Evolutionary conservation across 2,329 filamentous ascomycete species (phyloP).

Genomic region (Xylariaceae sp.): DNA sequence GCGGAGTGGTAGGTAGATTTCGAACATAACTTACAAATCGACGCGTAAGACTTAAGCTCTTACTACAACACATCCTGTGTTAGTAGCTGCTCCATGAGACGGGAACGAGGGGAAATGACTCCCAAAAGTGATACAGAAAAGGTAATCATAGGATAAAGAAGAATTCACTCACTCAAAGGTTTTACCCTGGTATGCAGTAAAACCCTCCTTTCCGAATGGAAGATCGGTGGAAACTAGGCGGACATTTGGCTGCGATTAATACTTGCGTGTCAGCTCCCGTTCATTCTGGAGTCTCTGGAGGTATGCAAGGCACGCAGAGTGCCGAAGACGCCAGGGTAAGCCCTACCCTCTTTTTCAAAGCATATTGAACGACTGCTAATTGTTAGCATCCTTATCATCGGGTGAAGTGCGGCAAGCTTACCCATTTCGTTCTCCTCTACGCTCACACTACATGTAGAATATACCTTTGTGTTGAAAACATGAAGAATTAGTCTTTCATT

Average conservation of each 20-base stretch:
- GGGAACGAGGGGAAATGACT: not conserved
- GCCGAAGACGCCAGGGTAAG: not conserved
- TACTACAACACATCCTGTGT: conserved; percentile 27
- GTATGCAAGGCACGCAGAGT: not conserved
- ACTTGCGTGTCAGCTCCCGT: not conserved
- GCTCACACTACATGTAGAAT: conserved; percentile 93
- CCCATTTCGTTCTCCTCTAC: conserved; percentile 80
- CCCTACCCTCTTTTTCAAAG: conserved; percentile 60
- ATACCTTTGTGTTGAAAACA: conserved; percentile 12
- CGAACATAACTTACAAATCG: conserved; percentile 70
- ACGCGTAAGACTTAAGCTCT: conserved; percentile 74
- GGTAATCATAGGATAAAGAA: not conserved
- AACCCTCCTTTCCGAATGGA: conserved; percentile 86
- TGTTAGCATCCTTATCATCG: conserved; percentile 2
- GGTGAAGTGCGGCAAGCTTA: conserved; percentile 6
- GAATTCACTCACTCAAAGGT: conserved; percentile 59
- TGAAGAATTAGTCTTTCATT: not conserved
- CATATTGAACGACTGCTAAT: conserved; percentile 75
- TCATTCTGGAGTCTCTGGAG: not conserved
- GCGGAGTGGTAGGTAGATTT: conserved; percentile 43
- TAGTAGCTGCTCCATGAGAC: not conserved
- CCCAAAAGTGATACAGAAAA: not conserved
- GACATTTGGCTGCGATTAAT: conserved; percentile 72
- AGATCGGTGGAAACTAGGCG: conserved; percentile 88
- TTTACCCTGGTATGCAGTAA: conserved; percentile 87